Percentiles rank a stretch among this genome's conserved stretches.
Evolutionary conservation across 805 yeast genomes (phyloP).

Genomic region (Cephaloascus fragrans): DNA sequence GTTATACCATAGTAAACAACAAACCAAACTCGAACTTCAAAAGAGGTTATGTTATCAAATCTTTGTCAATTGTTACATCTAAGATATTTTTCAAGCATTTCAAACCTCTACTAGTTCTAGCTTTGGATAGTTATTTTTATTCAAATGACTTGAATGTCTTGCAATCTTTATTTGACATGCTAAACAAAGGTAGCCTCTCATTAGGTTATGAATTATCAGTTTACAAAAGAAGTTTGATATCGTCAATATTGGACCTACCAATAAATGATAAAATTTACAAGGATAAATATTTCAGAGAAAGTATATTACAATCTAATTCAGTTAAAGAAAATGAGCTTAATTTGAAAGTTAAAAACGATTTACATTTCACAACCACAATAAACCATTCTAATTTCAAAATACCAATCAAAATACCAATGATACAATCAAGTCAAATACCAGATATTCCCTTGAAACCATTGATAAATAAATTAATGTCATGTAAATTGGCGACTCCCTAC

Average conservation of each 20-base stretch:
- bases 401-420: conserved; percentile 33
- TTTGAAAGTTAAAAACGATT: conserved; percentile 11
- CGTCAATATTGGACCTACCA: conserved; percentile 32
- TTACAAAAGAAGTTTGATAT: conserved; percentile 25
- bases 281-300: conserved; percentile 26
- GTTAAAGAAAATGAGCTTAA: background rate
- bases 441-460: conserved; percentile 4
- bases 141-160: conserved; percentile 11
- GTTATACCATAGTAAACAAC: conserved; percentile 48
- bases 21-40: conserved; percentile 27
- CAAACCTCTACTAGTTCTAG: conserved; percentile 46
- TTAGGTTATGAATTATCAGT: conserved; percentile 12
- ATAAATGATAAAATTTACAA: conserved; percentile 27
- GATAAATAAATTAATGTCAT: conserved; percentile 2
- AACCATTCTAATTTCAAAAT: conserved; percentile 30
- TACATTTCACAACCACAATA: conserved; percentile 28
- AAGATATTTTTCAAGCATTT: conserved; percentile 44
- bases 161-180: conserved; percentile 17
- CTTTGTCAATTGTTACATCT: conserved; percentile 49
- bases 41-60: conserved; percentile 52
- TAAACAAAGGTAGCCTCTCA: conserved; percentile 20
- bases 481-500: conserved; percentile 5
- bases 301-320: conserved; percentile 20
- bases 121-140: conserved; percentile 37
- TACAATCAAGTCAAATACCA: conserved; percentile 9